Evolutionary conservation across 495 filamentous ascomycete genomes (phyloP), one percentile per base, ranked within the genome.

Genomic region (Staphylotrichum tortipilum): DNA sequence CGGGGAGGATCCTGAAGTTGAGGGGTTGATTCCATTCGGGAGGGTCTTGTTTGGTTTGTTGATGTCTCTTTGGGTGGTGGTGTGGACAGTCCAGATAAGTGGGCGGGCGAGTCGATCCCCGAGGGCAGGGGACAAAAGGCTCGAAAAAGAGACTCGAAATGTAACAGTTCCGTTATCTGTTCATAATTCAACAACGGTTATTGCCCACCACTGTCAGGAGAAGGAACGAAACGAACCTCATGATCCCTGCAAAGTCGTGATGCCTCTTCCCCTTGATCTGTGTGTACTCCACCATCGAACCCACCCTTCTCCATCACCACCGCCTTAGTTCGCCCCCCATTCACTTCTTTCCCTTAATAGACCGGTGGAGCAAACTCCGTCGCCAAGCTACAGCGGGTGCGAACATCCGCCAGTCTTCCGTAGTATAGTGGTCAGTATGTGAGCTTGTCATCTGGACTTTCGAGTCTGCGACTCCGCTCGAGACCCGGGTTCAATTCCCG

Each of bases 1-100:
- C 75, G 11, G 65, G 68, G 49, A 53, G 42, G 49, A 66, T 66
- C 18, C 33, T 66, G 39, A 41, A 43, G 6, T 34, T 59, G 24
- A 50, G 49, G 39, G n/a, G 15, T 8, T 54, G n/a, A n/a, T n/a
- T n/a, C n/a, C n/a, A n/a, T n/a, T n/a, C n/a, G n/a, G n/a, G n/a
- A 28, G 26, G 26, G 26, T 10, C 26, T 28, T 28, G 26, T 28
- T 7, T 28, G 26, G 6, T 28, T 7, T 28, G 26, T 28, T 1
- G 6, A 10, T 28, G 28, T 12, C 14, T 12, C 11, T 34, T 4
- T 1, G 31, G 31, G 14, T 12, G 7, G 7, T 12, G 2, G 31
- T 11, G n/a, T 4, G 1, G 7, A 12, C n/a, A 44, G 48, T 6
- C n/a, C 4, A 18, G 15, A 7, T 37, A 7, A 10, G 11, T 24